Evolutionary conservation across 306 rosid genomes (phyloP).

Genomic region (Luffa acutangula): DNA sequence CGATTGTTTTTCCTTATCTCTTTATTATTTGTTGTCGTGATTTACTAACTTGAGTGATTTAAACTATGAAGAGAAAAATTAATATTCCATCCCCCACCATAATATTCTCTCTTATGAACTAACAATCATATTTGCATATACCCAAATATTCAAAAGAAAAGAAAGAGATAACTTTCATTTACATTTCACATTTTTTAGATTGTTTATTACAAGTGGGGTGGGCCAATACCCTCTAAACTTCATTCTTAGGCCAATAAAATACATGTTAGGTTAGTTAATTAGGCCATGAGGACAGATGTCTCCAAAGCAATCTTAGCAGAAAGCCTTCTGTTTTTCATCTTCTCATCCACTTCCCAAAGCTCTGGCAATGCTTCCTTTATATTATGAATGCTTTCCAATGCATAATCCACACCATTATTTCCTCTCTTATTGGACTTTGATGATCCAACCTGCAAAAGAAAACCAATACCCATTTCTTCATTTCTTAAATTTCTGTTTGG

Average conservation of each 20-base stretch:
- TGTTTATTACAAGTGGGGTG: not conserved
- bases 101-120: too few species aligned
- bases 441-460: constrained; percentile 45
- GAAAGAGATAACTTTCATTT: not conserved
- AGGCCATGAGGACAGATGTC: constrained; percentile 42
- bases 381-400: constrained; percentile 89
- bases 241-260: not conserved
- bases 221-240: not conserved
- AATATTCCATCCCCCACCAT: too few species aligned
- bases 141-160: not conserved
- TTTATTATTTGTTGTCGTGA: too few species aligned
- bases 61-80: too few species aligned
- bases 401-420: constrained; percentile 46
- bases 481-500: not conserved
- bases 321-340: constrained; percentile 24
- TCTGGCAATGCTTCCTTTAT: constrained; percentile 79
- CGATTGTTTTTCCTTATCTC: too few species aligned
- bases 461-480: not conserved
- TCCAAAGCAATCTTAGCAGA: constrained; percentile 44
- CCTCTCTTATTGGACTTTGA: constrained; percentile 14
- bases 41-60: too few species aligned
- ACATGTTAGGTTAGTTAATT: constrained; percentile 3
- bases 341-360: constrained; percentile 52
- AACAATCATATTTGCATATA: not conserved
- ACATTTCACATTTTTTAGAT: not conserved